Percentiles rank a stretch among this genome's conserved stretches.
Conservation (phyloP, 495 filamentous ascomycete species). For the Friedmanniomyces simplex region DNA sequence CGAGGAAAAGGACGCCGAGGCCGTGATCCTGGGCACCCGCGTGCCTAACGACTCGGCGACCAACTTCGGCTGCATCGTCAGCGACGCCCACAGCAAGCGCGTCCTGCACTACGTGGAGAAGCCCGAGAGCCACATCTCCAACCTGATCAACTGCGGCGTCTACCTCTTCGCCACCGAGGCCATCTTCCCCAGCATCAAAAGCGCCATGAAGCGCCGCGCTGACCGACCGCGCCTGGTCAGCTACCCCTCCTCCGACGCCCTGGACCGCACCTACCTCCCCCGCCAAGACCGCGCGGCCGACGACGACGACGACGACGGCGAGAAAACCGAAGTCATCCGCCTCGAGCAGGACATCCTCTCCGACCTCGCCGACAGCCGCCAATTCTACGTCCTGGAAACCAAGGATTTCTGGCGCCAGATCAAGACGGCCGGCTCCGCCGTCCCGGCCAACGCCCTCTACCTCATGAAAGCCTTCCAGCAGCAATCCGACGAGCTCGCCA, state of each 20-base stretch:
- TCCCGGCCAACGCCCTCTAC: constrained; percentile 95
- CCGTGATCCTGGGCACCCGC: constrained; percentile 88
- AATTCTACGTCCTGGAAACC: constrained; percentile 97
- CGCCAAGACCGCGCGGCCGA: too few relatives aligned
- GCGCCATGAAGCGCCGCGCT: constrained; percentile 89
- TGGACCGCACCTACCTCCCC: constrained; percentile 67
- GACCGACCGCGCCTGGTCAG: constrained; percentile 83
- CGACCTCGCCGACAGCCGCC: constrained; percentile 91
- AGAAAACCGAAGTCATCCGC: constrained; percentile 77
- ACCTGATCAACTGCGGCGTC: constrained; percentile 98
- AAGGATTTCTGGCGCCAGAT: constrained; percentile 99
- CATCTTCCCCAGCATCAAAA: constrained; percentile 93
- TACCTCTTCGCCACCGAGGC: constrained; percentile 93
- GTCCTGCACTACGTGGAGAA: constrained; percentile 99
- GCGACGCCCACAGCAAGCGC: constrained; percentile 85
- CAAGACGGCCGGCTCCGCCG: constrained; percentile 95
- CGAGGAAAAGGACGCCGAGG: constrained; percentile 92
- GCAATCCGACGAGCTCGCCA: constrained; percentile 68
- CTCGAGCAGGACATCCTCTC: constrained; percentile 96
- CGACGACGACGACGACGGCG: constrained; percentile 62
- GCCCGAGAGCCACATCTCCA: constrained; percentile 95
- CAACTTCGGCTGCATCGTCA: constrained; percentile 98
- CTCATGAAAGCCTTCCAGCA: constrained; percentile 88
- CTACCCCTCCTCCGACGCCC: constrained; percentile 90
- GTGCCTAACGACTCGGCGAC: constrained; percentile 85